These are phyloP conservation scores for Suillus alpinus DNA, from an alignment of 768 basidiomycete genomes.

Conservation along the genomic window DNA sequence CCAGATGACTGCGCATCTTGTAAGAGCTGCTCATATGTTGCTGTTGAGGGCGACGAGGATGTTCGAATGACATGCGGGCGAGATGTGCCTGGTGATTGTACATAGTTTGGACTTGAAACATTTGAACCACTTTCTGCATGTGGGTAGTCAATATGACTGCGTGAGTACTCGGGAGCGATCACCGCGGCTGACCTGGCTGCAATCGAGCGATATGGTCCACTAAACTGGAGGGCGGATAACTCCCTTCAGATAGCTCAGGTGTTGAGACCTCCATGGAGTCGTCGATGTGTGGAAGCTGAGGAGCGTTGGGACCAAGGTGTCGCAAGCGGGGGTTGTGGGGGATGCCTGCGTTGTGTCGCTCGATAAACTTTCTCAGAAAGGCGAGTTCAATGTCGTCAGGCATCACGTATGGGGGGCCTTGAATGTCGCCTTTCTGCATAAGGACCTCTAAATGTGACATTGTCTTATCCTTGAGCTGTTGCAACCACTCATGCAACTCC, in stretches of 20 bases:
- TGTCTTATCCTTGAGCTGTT: conserved; percentile 84
- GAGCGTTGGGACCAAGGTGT: conserved; percentile 36
- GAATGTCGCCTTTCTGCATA: conserved; percentile 87
- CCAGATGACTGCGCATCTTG: conserved; percentile 61
- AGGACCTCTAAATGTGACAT: conserved; percentile 85
- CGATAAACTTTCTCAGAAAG: conserved; percentile 80
- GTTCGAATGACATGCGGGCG: conserved; percentile 39
- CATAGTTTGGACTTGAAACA: conserved; percentile 31
- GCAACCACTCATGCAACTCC: conserved; percentile 86
- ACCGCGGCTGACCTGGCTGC: conserved; percentile 28
- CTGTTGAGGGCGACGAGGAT: conserved; percentile 51
- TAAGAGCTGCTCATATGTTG: conserved; percentile 49
- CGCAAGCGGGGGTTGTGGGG: conserved; percentile 81
- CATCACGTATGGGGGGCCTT: conserved; percentile 80
- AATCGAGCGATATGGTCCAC: conserved; percentile 34
- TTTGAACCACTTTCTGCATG: conserved; percentile 25
- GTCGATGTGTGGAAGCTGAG: conserved; percentile 31
- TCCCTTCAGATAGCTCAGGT: conserved; percentile 33
- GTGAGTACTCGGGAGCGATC: background rate
- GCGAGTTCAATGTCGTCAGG: conserved; percentile 73
- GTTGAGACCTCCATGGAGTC: conserved; percentile 34
- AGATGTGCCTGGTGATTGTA: conserved; percentile 29
- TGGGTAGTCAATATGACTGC: conserved; percentile 2
- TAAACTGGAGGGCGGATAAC: conserved; percentile 26
- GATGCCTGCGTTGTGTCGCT: conserved; percentile 70